These are phyloP conservation scores for Aspergillus melleus DNA, from an alignment of 2,329 filamentous ascomycete species.

Conservation along the genomic window DNA sequence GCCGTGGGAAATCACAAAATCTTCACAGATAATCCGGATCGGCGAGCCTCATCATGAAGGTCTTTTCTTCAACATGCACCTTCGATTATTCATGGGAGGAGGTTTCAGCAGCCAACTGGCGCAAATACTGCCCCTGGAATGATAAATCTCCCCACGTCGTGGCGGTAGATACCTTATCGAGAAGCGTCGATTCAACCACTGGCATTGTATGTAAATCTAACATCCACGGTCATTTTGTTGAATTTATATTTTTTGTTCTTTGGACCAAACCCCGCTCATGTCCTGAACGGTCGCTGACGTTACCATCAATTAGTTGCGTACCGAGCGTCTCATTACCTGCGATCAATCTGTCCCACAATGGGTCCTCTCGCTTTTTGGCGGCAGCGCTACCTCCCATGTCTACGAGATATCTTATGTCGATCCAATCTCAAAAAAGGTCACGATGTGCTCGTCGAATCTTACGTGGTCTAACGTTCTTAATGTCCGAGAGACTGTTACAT, in stretches of 20 bases:
- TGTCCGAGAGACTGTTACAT: slow-evolving; percentile 90
- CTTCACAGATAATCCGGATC: background rate
- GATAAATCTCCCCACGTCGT: slow-evolving; percentile 96
- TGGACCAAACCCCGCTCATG: background rate
- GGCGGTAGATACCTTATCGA: slow-evolving; percentile 87
- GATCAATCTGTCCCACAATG: slow-evolving; percentile 50
- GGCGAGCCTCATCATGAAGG: slow-evolving; percentile 68
- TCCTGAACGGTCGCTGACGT: background rate
- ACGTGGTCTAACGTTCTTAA: slow-evolving; percentile 88
- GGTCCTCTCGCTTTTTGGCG: slow-evolving; percentile 75
- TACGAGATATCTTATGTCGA: slow-evolving; percentile 97
- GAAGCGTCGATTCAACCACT: slow-evolving; percentile 62
- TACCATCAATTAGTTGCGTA: slow-evolving; percentile 58
- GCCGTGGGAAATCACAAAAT: too few relatives aligned
- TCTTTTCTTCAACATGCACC: slow-evolving; percentile 85
- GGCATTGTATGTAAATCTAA: slow-evolving; percentile 59
- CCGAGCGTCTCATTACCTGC: slow-evolving; percentile 63
- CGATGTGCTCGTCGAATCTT: slow-evolving; percentile 94
- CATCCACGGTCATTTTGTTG: background rate
- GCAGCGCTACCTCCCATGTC: slow-evolving; percentile 78
- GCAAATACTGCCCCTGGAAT: slow-evolving; percentile 98
- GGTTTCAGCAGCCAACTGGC: slow-evolving; percentile 96
- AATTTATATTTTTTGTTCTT: background rate
- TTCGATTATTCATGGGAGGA: slow-evolving; percentile 99
- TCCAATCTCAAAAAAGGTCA: slow-evolving; percentile 77